These are phyloP conservation scores for Senna tora DNA, from an alignment of 306 rosid genomes.

Conservation along the genomic window DNA sequence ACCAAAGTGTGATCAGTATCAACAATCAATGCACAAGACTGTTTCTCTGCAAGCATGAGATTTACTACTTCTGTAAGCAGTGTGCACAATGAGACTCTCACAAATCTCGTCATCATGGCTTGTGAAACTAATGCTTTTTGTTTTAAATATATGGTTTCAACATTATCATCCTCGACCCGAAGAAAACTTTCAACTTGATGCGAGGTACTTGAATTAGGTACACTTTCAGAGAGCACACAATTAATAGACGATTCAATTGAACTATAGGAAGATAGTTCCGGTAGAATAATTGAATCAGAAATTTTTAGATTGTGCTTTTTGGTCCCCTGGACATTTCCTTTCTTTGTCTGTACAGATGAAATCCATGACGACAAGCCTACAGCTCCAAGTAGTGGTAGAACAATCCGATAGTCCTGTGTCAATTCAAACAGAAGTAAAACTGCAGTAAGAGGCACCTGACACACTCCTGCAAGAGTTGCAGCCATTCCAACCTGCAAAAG, in stretches of 20 bases:
- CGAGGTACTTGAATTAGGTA: constrained; percentile 48
- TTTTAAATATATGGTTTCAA: constrained; percentile 46
- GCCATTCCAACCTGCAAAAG: constrained; percentile 98
- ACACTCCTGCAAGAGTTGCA: constrained; percentile 96
- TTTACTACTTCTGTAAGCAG: constrained; percentile 67
- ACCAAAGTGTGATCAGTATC: constrained; percentile 61
- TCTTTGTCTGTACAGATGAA: constrained; percentile 76
- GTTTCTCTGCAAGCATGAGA: constrained; percentile 88
- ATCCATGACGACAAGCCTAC: constrained; percentile 95
- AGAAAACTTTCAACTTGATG: constrained; percentile 82
- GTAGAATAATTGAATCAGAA: constrained; percentile 40
- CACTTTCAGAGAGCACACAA: constrained; percentile 42
- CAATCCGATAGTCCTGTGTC: constrained; percentile 93
- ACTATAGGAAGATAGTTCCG: constrained; percentile 43
- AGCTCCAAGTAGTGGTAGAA: constrained; percentile 92
- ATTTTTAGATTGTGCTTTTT: constrained; percentile 41
- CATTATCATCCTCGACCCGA: constrained; percentile 55
- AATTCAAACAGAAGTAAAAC: constrained; percentile 90
- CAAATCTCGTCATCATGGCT: constrained; percentile 90
- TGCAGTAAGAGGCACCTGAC: constrained; percentile 95
- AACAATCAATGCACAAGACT: constrained; percentile 85
- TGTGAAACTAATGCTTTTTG: constrained; percentile 69
- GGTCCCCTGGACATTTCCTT: constrained; percentile 45
- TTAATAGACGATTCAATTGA: constrained; percentile 47
- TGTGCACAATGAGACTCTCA: constrained; percentile 65